Percentiles rank a stretch among this genome's conserved stretches.
These are phyloP conservation scores for Strigomonas oncopelti DNA, from an alignment of 208 protist species.

Conservation along the genomic window DNA sequence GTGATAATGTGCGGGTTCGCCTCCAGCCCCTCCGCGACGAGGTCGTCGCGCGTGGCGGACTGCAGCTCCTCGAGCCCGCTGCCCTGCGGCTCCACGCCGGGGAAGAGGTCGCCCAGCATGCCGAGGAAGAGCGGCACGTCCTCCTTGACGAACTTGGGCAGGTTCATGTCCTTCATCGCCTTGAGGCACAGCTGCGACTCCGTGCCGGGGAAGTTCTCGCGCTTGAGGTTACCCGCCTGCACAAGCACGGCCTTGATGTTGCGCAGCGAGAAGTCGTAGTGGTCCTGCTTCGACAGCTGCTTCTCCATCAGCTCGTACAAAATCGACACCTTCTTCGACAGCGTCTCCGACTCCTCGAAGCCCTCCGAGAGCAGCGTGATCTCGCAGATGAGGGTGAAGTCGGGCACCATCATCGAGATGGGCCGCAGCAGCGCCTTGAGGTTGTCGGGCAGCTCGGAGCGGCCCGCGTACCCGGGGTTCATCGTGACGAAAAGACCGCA, in stretches of 20 bases:
- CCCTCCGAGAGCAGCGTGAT: slow-evolving; percentile 97
- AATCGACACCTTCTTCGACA: slow-evolving; percentile 96
- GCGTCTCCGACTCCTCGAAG: slow-evolving; percentile 91
- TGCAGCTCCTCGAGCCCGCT: slow-evolving; percentile 80
- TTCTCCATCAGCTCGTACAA: slow-evolving; percentile 96
- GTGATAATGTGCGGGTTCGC: slow-evolving; percentile 79
- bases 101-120: slow-evolving; percentile 97
- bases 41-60: slow-evolving; percentile 71
- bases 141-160: slow-evolving; percentile 96
- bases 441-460: slow-evolving; percentile 98
- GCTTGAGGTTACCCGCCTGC: slow-evolving; percentile 93
- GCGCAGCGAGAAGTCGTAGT: slow-evolving; percentile 98
- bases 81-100: slow-evolving; percentile 80
- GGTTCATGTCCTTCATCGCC: slow-evolving; percentile 96
- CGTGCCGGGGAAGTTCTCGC: slow-evolving; percentile 82
- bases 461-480: slow-evolving; percentile 98
- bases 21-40: slow-evolving; percentile 73
- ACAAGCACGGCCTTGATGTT: slow-evolving; percentile 97
- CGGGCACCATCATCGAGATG: slow-evolving; percentile 98
- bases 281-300: slow-evolving; percentile 98
- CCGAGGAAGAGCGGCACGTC: slow-evolving; percentile 95
- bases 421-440: slow-evolving; percentile 97
- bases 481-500: slow-evolving; percentile 99
- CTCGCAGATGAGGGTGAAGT: slow-evolving; percentile 97
- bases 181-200: slow-evolving; percentile 96